Base-by-base conservation (phyloP, 2,329 filamentous ascomycete genomes). In the Trichoderma semiorbis region DNA sequence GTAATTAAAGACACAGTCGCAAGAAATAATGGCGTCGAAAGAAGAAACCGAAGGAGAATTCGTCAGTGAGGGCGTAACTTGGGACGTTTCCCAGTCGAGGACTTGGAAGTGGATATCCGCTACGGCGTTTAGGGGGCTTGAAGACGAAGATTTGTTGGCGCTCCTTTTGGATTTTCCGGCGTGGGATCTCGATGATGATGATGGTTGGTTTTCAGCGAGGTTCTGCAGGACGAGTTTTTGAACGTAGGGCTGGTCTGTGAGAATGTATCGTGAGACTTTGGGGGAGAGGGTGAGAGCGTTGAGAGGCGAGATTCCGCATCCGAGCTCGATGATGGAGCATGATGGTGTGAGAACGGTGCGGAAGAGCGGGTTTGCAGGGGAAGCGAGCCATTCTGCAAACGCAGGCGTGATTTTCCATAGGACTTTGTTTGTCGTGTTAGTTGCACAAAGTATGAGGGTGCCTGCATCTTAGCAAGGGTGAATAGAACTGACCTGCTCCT, bases 1-100 rank as follows among this genome's bases (percentile, higher is more conserved):
- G 75, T 97, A 93, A 81, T 98, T 99, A 84, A 97, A 99, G 75
- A 99, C 92, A 81, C 95, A 98, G 81, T 99, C 96, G 78, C 94
- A 97, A 5, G 94, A 94, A 43, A 98, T 80, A 12, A 98, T 84
- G 16, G 90, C 82, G 77, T 97, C 92, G 75, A 96, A 91, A 71
- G 87, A 86, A 77, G 76, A 78, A 58, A 74, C 77, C 47, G 68
- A 74, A 18, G 75, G 73, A 16, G 79, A 78, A 12, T 81, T 79
- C 1, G 83, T 83, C 34, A 88, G 79, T 3, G 76, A 76, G 11
- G 78, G 74, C 28, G 83, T 87, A 11, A 91, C 85, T 61, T 85
- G 81, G 73, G 89, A 86, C 0, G 86, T 84, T 79, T 98, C 95
- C 96, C 96, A 99, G 81, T 99, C 95, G 1, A 98, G 84, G 0